Conservation (phyloP, 306 rosid species). For the Glycine soja region DNA sequence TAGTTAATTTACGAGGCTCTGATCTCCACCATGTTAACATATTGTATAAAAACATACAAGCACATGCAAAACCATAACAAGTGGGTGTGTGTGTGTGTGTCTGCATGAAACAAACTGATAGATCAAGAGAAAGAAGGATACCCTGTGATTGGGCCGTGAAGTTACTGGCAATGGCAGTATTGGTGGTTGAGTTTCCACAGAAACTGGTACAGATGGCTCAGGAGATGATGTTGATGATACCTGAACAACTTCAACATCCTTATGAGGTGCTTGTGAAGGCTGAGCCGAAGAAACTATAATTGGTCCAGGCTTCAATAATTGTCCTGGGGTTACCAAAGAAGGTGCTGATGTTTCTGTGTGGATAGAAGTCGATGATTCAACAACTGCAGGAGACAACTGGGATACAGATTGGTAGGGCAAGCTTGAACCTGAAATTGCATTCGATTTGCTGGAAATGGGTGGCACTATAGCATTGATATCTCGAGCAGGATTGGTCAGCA, state of each 20-base stretch:
- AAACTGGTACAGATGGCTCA: slow-evolving; percentile 55
- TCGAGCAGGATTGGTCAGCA: slow-evolving; percentile 50
- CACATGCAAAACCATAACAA: too few species aligned
- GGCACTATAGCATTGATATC: slow-evolving; percentile 60
- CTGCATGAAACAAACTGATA: slow-evolving; percentile 8
- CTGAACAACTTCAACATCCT: slow-evolving; percentile 85
- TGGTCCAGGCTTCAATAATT: slow-evolving; percentile 76
- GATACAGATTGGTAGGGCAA: slow-evolving; percentile 66
- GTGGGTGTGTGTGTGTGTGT: not conserved
- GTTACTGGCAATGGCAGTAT: slow-evolving; percentile 81
- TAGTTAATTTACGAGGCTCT: slow-evolving; percentile 15
- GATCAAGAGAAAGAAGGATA: slow-evolving; percentile 38
- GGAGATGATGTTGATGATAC: slow-evolving; percentile 61
- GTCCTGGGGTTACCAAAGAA: slow-evolving; percentile 85
- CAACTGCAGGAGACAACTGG: slow-evolving; percentile 58
- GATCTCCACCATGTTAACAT: slow-evolving; percentile 13
- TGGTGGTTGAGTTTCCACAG: slow-evolving; percentile 75
- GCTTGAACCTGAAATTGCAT: slow-evolving; percentile 58
- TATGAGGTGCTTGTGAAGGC: slow-evolving; percentile 63
- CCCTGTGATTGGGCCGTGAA: slow-evolving; percentile 64
- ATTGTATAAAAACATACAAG: not conserved
- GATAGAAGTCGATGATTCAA: slow-evolving; percentile 63
- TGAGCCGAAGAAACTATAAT: slow-evolving; percentile 59
- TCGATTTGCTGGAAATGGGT: slow-evolving; percentile 62
- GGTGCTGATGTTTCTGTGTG: slow-evolving; percentile 60